phyloP scores from a whole-genome alignment of 2,329 filamentous ascomycete genomes.

The Cercospora sesami region DNA sequence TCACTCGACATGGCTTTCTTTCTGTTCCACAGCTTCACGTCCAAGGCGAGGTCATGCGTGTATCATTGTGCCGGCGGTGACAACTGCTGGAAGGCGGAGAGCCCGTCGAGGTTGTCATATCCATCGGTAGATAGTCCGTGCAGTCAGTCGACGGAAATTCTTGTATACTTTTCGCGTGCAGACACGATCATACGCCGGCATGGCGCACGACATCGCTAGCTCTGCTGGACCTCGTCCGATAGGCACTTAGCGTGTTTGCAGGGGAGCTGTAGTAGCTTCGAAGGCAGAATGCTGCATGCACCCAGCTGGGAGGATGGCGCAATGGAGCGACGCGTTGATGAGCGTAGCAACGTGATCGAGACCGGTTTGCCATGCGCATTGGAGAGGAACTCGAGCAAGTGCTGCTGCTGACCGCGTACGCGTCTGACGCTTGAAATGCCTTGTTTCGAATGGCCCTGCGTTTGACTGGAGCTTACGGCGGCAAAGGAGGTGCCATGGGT shows the following conservation, averaged over 20 bases:
- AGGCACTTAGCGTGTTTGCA: slow-evolving; percentile 3
- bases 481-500: not conserved
- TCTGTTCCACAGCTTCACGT: not conserved
- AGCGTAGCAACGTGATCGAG: not conserved
- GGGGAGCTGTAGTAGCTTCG: slow-evolving; percentile 16
- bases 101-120: not conserved
- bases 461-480: not conserved
- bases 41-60: not conserved
- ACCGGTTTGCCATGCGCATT: not conserved
- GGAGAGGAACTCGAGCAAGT: not conserved
- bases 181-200: slow-evolving; percentile 8
- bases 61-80: not conserved
- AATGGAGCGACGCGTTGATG: not conserved
- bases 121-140: not conserved
- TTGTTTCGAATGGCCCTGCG: not conserved
- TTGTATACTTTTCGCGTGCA: slow-evolving; percentile 16
- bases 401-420: not conserved
- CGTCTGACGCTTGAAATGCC: not conserved
- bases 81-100: not conserved
- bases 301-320: slow-evolving; percentile 17
- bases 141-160: slow-evolving; percentile 16
- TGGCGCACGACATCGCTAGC: slow-evolving; percentile 16
- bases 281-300: not conserved
- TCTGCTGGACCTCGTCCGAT: not conserved
- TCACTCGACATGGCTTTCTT: not conserved